phyloP scores from a whole-genome alignment of 2,329 filamentous ascomycete species.

The Apiospora pterosperma region DNA sequence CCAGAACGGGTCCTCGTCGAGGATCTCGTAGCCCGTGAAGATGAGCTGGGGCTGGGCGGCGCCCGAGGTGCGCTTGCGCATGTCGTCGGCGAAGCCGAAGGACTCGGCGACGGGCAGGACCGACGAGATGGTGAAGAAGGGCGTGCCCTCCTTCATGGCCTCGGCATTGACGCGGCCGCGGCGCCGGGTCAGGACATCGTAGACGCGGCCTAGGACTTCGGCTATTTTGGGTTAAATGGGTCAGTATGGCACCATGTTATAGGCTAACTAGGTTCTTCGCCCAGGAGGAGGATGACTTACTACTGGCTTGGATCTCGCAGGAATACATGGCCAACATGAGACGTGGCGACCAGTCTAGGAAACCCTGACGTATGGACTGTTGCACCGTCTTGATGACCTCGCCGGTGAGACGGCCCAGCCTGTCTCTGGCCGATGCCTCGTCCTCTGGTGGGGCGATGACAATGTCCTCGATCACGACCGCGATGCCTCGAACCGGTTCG shows the following conservation, averaged over 20 bases:
- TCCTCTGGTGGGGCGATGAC: conserved; percentile 54
- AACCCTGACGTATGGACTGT: conserved; percentile 76
- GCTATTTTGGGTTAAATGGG: conserved; percentile 41
- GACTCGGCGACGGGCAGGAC: conserved; percentile 89
- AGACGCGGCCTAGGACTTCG: conserved; percentile 92
- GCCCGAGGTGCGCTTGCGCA: conserved; percentile 88
- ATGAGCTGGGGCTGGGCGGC: conserved; percentile 90
- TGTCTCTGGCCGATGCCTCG: conserved; percentile 55
- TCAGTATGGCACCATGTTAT: conserved; percentile 13
- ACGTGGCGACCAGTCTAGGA: conserved; percentile 95
- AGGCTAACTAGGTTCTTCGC: conserved; percentile 10
- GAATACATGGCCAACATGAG: conserved; percentile 96
- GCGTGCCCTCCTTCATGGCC: conserved; percentile 88
- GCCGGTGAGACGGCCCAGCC: conserved; percentile 77
- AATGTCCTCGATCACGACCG: conserved; percentile 84
- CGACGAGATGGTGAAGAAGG: conserved; percentile 91
- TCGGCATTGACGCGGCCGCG: conserved; percentile 87
- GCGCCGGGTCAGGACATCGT: conserved; percentile 94
- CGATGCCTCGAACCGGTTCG: conserved; percentile 90
- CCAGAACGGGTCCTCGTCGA: conserved; percentile 98
- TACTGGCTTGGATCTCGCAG: conserved; percentile 94
- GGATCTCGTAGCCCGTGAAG: conserved; percentile 86
- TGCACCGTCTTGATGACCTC: conserved; percentile 90
- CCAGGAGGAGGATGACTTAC: conserved; percentile 43
- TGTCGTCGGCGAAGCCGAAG: conserved; percentile 95